phyloP scores from a whole-genome alignment of 2,329 filamentous ascomycete genomes.

The Botryosphaeria dothidea region DNA sequence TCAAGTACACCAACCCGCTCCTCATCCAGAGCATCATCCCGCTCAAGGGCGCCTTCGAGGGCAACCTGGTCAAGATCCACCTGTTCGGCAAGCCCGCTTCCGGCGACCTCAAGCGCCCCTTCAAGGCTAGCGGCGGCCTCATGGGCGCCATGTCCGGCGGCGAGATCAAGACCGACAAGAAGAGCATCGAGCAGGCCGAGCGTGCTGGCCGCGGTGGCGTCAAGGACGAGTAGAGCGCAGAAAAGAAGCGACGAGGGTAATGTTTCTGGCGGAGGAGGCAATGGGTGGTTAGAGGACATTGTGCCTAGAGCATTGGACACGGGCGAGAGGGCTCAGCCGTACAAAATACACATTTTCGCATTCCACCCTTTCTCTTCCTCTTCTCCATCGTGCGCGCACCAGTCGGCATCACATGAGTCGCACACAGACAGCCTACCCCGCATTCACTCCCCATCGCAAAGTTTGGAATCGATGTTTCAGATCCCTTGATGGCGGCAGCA shows the following conservation, averaged over 20 bases:
- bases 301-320: background rate
- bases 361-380: background rate
- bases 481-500: slow-evolving; percentile 1
- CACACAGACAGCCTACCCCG: slow-evolving; percentile 7
- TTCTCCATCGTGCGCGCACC: background rate
- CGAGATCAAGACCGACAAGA: slow-evolving; percentile 79
- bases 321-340: background rate
- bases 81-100: slow-evolving; percentile 81
- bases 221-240: slow-evolving; percentile 51
- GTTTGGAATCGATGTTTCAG: slow-evolving; percentile 7
- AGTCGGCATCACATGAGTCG: background rate
- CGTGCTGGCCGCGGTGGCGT: slow-evolving; percentile 51
- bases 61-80: slow-evolving; percentile 96
- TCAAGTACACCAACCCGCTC: slow-evolving; percentile 99
- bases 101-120: slow-evolving; percentile 92
- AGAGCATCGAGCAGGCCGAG: slow-evolving; percentile 56
- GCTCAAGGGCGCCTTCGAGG: slow-evolving; percentile 91
- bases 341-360: background rate
- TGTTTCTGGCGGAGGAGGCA: background rate
- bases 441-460: background rate
- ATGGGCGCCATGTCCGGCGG: slow-evolving; percentile 75
- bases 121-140: slow-evolving; percentile 82
- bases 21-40: slow-evolving; percentile 99
- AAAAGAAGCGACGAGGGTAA: background rate
- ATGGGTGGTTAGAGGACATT: background rate